Base-by-base conservation (phyloP, 768 basidiomycete genomes). In the Boletus patriciae region DNA sequence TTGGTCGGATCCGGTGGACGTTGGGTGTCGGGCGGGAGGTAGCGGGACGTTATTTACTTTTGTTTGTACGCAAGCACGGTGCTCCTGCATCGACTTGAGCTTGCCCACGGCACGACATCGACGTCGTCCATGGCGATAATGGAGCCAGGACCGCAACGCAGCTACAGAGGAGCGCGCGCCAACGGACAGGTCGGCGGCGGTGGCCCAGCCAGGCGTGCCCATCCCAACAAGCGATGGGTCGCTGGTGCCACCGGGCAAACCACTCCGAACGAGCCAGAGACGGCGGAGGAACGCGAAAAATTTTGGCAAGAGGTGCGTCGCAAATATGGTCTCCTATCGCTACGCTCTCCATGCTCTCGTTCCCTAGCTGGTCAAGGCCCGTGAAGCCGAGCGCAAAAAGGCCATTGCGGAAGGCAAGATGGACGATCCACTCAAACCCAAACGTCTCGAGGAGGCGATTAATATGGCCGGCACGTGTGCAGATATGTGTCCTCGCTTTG, bases 401-500 rank as follows among this genome's bases (percentile, higher is more conserved):
- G 88, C 88, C 16, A 94, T 97, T 52, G 79, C 85, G 1, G 83
- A 87, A 36, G 92, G 93, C 7, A 86, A 90, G 66, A 94, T 97
- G 83, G 89, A 92, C 59, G 92, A 93, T 66, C 94, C 94, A 0
- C 67, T 81, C 41, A 86, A 87, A 11, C 85, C 88, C 3, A 88
- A 88, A 67, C 80, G 87, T 15, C 79, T 97, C 3, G 91, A 91
- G 62, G 87, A 96, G 61, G 94, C 95, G 18, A 94, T 95, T 53
- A 88, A 87, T n/a, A 87, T 98, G 69, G 83, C 91, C 15, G 95
- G 95, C 23, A 95, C 93, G 1, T 98, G 96, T 66, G 74, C 80
- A 76, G 88, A 91, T 58, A 97, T 98, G 94, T 98, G 95, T 68
- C 94, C 95, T 3, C 84, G 89, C 41, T 97, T 92, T 66, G 96